Evolutionary conservation across 352 stramenopile species (phyloP).

Genomic region (Phytopythium aichiense): DNA sequence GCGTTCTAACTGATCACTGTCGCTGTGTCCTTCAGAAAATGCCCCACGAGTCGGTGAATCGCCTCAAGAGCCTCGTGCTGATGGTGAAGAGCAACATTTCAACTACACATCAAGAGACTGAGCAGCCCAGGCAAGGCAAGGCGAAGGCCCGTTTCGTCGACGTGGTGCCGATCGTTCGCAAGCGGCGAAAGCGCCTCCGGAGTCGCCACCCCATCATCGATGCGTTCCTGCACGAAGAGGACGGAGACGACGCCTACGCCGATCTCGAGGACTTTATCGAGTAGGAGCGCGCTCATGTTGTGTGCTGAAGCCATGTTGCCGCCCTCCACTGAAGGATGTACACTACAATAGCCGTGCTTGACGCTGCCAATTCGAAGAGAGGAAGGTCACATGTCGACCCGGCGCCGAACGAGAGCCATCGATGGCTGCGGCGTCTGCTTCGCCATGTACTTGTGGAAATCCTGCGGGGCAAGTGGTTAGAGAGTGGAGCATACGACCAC

Average conservation of each 20-base stretch:
- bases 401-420: conserved; percentile 29
- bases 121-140: conserved; percentile 17
- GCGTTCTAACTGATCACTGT: background rate
- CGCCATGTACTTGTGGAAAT: conserved; percentile 40
- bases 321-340: background rate
- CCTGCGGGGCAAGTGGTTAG: conserved; percentile 11
- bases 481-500: background rate
- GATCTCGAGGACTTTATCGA: conserved; percentile 81
- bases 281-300: conserved; percentile 11
- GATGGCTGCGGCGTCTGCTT: conserved; percentile 23
- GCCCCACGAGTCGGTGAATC: conserved; percentile 19
- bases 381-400: conserved; percentile 27
- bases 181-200: conserved; percentile 44
- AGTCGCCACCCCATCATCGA: conserved; percentile 75
- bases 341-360: background rate
- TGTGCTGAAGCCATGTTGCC: background rate
- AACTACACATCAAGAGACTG: conserved; percentile 9
- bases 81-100: conserved; percentile 39
- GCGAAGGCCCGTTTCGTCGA: conserved; percentile 33
- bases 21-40: conserved; percentile 12
- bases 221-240: conserved; percentile 69
- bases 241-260: conserved; percentile 59
- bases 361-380: background rate
- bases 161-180: conserved; percentile 52
- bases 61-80: conserved; percentile 28